Percentiles rank a stretch among this genome's conserved stretches.
These are phyloP conservation scores for Fusarium caatingaense DNA, from an alignment of 2,329 filamentous ascomycete species.

Conservation along the genomic window DNA sequence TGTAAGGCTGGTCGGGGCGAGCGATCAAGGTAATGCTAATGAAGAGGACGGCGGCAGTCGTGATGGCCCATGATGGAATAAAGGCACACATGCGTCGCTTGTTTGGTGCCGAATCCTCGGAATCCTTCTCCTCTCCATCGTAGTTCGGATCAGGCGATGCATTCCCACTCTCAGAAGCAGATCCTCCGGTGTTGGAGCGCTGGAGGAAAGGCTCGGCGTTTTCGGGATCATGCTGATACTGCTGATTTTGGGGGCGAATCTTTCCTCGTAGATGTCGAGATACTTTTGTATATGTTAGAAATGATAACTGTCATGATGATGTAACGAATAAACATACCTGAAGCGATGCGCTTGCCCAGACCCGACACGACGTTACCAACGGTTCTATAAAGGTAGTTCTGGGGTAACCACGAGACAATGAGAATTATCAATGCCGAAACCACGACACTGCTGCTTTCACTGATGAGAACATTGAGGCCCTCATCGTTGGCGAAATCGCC, in stretches of 20 bases:
- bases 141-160: slow-evolving; percentile 9
- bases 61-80: slow-evolving; percentile 26
- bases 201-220: slow-evolving; percentile 33
- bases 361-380: slow-evolving; percentile 38
- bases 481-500: slow-evolving; percentile 46
- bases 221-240: slow-evolving; percentile 32
- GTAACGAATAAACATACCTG: slow-evolving; percentile 35
- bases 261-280: slow-evolving; percentile 29
- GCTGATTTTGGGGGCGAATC: slow-evolving; percentile 24
- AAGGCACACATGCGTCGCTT: slow-evolving; percentile 18
- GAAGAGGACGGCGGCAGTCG: slow-evolving; percentile 29
- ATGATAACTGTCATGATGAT: background rate
- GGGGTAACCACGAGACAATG: slow-evolving; percentile 39
- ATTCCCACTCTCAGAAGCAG: slow-evolving; percentile 3
- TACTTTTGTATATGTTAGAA: slow-evolving; percentile 17
- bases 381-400: slow-evolving; percentile 37
- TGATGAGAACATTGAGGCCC: slow-evolving; percentile 47
- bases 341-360: slow-evolving; percentile 30
- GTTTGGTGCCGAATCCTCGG: slow-evolving; percentile 1
- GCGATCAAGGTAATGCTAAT: slow-evolving; percentile 38
- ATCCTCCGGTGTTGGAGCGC: slow-evolving; percentile 12
- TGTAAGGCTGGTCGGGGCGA: slow-evolving; percentile 46
- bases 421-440: slow-evolving; percentile 39
- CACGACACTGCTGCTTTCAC: slow-evolving; percentile 43
- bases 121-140: slow-evolving; percentile 21